Base-by-base conservation (phyloP, 2,329 filamentous ascomycete genomes). In the Talaromyces sp. region DNA sequence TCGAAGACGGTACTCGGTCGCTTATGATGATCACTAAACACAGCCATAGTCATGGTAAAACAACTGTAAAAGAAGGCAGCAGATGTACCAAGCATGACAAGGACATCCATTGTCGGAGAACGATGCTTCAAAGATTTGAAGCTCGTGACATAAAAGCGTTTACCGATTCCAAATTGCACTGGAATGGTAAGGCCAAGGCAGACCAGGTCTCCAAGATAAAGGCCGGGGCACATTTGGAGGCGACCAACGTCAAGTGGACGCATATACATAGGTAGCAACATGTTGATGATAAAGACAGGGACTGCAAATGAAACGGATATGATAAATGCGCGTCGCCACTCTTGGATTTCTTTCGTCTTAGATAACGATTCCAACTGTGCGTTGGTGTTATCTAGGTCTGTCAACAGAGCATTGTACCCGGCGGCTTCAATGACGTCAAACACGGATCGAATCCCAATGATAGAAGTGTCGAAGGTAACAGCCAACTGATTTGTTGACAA, bases 61-160 rank as follows among this genome's bases (percentile, higher is more conserved):
- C 91, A 77, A 70, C 93, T 97, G 76, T 97, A 99, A 74, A 96
- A 94, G 77, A 97, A 99, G 17, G 94, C 94, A 19, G 91, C 88
- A 0, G 92, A 96, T 6, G 94, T 99, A 47, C 94, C 94, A 16
- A 99, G 78, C 52, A 96, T 90, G 48, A 99, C 90, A 19, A 99
- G 81, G 1, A 97, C 94, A 69, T 99, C 94, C 94, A 99, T 99
- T 1, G 94, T 99, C 0, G 94, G 93, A 4, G 92, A 89, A 17
- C 86, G 84, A 70, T 99, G 94, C 73, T 88, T 91, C 63, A 99
- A 71, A 1, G 91, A 96, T 70, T 95, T 96, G 76, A 84, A 97
- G n/a, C 93, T 92, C 22, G 91, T 94, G 53, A 88, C 72, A 70
- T 99, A 99, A 71, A 97, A 99, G 13, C 94, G 89, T 74, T 86